Conservation (phyloP, 78 protist species). For the Pigoraptor vietnamica region DNA sequence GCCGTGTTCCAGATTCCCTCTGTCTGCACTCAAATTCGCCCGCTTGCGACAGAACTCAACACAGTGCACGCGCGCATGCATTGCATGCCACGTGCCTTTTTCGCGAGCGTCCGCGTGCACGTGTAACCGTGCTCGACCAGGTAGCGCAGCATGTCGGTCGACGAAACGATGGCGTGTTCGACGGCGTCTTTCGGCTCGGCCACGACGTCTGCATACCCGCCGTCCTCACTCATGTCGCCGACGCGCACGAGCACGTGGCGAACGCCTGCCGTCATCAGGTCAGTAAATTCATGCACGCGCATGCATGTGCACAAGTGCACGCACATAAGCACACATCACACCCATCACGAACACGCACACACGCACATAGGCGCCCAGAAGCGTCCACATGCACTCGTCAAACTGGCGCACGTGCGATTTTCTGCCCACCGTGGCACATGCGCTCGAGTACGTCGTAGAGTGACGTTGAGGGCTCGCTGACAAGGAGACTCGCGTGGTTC, state of each 20-base stretch:
- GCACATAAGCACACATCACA: too few relatives aligned
- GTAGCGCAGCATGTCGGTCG: background rate
- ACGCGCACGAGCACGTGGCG: background rate
- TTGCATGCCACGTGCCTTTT: background rate
- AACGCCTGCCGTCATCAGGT: background rate
- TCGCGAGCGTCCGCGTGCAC: background rate
- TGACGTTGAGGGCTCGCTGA: background rate
- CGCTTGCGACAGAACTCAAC: too few relatives aligned
- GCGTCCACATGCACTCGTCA: background rate
- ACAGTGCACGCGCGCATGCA: background rate
- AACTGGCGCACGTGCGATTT: too few relatives aligned
- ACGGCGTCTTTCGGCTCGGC: background rate
- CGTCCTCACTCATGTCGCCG: background rate
- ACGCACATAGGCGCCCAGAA: background rate
- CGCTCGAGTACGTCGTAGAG: background rate
- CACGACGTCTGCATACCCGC: background rate
- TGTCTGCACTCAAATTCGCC: too few relatives aligned
- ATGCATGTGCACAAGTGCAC: background rate
- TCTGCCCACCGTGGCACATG: background rate
- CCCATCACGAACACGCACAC: background rate
- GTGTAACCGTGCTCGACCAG: background rate
- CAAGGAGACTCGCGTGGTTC: background rate
- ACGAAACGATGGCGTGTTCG: background rate
- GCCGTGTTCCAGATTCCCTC: too few relatives aligned
- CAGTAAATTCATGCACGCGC: background rate